Evolutionary conservation across 208 protist species (phyloP).

Genomic region (Leishmania guyanensis): DNA sequence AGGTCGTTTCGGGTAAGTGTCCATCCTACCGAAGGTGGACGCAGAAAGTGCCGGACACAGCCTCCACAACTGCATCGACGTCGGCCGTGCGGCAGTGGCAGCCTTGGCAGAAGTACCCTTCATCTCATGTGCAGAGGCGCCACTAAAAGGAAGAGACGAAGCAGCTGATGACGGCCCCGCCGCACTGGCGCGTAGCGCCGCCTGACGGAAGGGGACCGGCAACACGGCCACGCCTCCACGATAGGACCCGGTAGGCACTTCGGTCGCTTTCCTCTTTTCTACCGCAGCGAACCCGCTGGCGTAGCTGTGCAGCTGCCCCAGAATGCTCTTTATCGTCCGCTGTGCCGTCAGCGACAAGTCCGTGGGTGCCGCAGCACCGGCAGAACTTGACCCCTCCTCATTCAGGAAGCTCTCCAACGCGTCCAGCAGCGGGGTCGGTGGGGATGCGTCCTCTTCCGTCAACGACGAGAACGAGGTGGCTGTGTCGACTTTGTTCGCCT

Average conservation of each 20-base stretch:
- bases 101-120: neutral
- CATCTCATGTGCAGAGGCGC: neutral
- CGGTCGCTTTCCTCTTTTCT: neutral
- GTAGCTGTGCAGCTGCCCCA: constrained; percentile 2
- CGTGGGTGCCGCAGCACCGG: neutral
- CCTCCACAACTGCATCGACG: constrained; percentile 2
- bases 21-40: constrained; percentile 7
- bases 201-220: neutral
- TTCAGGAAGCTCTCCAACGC: neutral
- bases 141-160: neutral
- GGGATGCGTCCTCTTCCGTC: neutral
- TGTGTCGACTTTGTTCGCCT: neutral
- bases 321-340: constrained; percentile 12
- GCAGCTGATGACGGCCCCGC: neutral
- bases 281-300: neutral
- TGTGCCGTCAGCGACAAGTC: constrained; percentile 23
- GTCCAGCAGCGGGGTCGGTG: constrained; percentile 2
- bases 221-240: neutral
- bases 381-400: neutral
- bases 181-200: neutral
- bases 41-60: constrained; percentile 3
- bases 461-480: neutral
- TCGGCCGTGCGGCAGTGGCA: neutral
- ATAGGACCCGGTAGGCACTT: neutral
- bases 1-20: neutral